Conservation (phyloP, 768 basidiomycete species). For the Mycena maculata region DNA sequence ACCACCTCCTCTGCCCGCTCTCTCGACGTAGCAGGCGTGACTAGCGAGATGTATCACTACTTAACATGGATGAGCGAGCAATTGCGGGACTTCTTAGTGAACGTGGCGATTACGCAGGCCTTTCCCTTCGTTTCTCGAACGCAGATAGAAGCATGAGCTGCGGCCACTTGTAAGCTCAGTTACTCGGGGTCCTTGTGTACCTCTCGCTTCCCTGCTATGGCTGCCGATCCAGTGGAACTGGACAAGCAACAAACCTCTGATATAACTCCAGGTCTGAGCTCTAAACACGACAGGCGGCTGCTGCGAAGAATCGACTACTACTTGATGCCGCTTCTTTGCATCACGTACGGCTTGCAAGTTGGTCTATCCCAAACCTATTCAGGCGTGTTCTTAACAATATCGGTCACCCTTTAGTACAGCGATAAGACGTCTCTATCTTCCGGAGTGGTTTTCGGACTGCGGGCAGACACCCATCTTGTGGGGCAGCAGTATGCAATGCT, state of each 20-base stretch:
- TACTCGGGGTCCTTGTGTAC: not conserved
- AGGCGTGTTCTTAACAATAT: not conserved
- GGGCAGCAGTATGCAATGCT: slow-evolving; percentile 30
- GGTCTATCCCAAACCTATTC: not conserved
- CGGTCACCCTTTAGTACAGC: slow-evolving; percentile 6
- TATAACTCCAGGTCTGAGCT: not conserved
- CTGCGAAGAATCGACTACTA: slow-evolving; percentile 16
- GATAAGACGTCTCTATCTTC: slow-evolving; percentile 24
- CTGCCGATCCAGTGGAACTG: not conserved
- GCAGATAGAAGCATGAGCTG: not conserved
- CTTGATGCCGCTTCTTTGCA: slow-evolving; percentile 25
- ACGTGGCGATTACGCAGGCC: not conserved
- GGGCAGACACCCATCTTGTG: slow-evolving; percentile 21
- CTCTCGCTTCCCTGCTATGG: not conserved
- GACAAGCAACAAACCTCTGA: not conserved
- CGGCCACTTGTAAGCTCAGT: too few species aligned
- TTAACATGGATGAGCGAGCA: not conserved
- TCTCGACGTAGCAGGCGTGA: not conserved
- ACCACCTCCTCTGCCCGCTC: slow-evolving; percentile 21
- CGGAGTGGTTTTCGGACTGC: slow-evolving; percentile 20
- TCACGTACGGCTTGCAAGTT: slow-evolving; percentile 22
- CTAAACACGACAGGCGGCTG: slow-evolving; percentile 7
- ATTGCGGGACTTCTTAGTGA: not conserved
- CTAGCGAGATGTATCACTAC: slow-evolving; percentile 13
- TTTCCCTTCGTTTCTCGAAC: not conserved